These are phyloP conservation scores for Leishmania braziliensis DNA, from an alignment of 208 protist genomes.

Conservation along the genomic window DNA sequence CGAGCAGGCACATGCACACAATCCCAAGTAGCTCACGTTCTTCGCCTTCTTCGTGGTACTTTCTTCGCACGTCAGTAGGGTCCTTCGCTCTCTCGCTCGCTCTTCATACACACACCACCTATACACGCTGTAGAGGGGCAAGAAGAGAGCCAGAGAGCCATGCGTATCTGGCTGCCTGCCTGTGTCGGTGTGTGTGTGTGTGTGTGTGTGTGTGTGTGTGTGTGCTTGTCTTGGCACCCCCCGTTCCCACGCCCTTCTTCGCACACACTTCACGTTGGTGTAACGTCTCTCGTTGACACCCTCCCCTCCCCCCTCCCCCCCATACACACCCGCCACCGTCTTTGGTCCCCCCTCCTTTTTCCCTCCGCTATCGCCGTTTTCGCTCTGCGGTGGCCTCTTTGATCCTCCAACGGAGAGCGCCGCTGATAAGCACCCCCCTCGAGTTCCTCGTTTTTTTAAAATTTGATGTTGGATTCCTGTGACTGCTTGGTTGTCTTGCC, in stretches of 20 bases:
- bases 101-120: background rate
- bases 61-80: no score
- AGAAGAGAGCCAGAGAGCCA: background rate
- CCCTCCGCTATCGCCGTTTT: background rate
- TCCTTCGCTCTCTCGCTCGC: no score
- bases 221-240: background rate
- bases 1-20: background rate
- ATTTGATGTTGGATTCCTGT: background rate
- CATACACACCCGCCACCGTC: background rate
- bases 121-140: background rate
- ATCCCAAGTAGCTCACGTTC: no score
- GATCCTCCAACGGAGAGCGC: background rate
- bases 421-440: background rate
- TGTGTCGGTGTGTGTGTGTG: background rate
- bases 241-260: background rate
- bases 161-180: background rate
- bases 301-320: background rate
- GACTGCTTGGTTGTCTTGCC: background rate
- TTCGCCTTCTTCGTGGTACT: no score
- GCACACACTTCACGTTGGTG: background rate
- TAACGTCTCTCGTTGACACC: background rate
- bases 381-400: background rate
- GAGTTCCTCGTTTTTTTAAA: background rate
- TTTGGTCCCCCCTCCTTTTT: background rate
- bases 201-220: slow-evolving; percentile 2